Evolutionary conservation across 1,139 yeast species (phyloP).

Genomic region (Hansenula lynferdii): DNA sequence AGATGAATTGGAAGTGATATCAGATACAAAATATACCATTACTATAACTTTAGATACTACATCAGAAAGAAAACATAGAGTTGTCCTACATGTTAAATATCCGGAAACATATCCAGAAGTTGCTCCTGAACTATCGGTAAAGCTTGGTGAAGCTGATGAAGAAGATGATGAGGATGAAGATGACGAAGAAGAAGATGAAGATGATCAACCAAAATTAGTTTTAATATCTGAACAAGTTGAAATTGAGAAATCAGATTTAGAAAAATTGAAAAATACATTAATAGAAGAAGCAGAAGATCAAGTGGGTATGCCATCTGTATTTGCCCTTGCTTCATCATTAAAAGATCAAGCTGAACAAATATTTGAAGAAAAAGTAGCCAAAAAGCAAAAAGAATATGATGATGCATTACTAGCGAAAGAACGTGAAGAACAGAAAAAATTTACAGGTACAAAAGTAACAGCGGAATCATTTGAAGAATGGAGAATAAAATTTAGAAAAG

Average conservation of each 20-base stretch:
- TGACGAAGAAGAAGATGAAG: constrained; percentile 38
- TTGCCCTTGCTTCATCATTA: constrained; percentile 67
- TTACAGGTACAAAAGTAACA: constrained; percentile 77
- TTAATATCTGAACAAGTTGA: constrained; percentile 53
- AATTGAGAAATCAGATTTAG: constrained; percentile 43
- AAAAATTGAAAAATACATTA: constrained; percentile 35
- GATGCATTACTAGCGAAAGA: constrained; percentile 51
- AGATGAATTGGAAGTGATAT: constrained; percentile 57
- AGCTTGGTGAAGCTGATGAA: constrained; percentile 31
- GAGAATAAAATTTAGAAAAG: constrained; percentile 60
- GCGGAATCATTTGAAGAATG: constrained; percentile 63
- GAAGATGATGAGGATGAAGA: constrained; percentile 43
- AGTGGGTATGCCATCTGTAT: constrained; percentile 84
- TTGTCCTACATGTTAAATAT: constrained; percentile 55
- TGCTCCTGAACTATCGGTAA: constrained; percentile 47
- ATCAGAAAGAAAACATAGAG: constrained; percentile 45
- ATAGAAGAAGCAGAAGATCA: constrained; percentile 68
- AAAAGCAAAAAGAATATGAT: constrained; percentile 55
- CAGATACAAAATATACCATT: constrained; percentile 43
- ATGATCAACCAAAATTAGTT: constrained; percentile 34
- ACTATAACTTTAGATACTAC: constrained; percentile 53
- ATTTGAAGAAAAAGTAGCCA: constrained; percentile 53
- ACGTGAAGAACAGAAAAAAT: constrained; percentile 70
- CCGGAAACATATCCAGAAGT: constrained; percentile 72
- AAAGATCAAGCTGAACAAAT: constrained; percentile 75